Percentiles rank a stretch among this genome's conserved stretches.
Conservation (phyloP, 1,284 basidiomycete species). For the Hypsizygus ulmarius region DNA sequence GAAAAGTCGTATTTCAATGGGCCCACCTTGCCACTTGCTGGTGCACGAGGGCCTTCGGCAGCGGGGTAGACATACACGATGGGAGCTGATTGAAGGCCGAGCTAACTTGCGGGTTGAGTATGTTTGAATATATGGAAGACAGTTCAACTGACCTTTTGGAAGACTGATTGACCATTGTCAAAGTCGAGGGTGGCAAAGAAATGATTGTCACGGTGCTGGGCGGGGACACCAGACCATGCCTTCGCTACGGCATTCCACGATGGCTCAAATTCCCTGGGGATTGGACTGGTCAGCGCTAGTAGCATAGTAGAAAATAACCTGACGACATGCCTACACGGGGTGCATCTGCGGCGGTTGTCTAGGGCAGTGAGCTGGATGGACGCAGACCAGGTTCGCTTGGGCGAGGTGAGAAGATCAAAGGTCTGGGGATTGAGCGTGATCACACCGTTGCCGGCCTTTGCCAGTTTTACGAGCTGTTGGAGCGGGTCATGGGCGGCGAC, state of each 20-base stretch:
- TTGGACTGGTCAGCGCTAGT: not conserved
- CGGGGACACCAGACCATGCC: conserved; percentile 68
- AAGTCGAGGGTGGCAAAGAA: conserved; percentile 95
- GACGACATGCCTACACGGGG: conserved; percentile 68
- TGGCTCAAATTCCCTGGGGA: conserved; percentile 77
- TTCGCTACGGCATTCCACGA: conserved; percentile 77
- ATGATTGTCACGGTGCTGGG: conserved; percentile 68
- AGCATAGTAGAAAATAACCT: not conserved
- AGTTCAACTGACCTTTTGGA: conserved; percentile 60
- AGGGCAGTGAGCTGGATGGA: conserved; percentile 86
- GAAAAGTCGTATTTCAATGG: conserved; percentile 79
- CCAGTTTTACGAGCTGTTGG: conserved; percentile 60
- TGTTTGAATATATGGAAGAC: not conserved
- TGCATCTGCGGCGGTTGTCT: conserved; percentile 71
- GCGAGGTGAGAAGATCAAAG: conserved; percentile 74
- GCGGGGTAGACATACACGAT: conserved; percentile 79
- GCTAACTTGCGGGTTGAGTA: conserved; percentile 25
- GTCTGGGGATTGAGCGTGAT: conserved; percentile 74
- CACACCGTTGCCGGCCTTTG: conserved; percentile 70
- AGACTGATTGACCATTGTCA: conserved; percentile 68
- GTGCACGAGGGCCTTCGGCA: conserved; percentile 62
- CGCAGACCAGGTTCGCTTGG: conserved; percentile 81
- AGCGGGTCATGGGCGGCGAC: conserved; percentile 38
- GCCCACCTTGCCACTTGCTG: conserved; percentile 48
- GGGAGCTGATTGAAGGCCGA: conserved; percentile 79